Conservation (phyloP, 2,329 filamentous ascomycete species). For the Cytospora piceicola region DNA sequence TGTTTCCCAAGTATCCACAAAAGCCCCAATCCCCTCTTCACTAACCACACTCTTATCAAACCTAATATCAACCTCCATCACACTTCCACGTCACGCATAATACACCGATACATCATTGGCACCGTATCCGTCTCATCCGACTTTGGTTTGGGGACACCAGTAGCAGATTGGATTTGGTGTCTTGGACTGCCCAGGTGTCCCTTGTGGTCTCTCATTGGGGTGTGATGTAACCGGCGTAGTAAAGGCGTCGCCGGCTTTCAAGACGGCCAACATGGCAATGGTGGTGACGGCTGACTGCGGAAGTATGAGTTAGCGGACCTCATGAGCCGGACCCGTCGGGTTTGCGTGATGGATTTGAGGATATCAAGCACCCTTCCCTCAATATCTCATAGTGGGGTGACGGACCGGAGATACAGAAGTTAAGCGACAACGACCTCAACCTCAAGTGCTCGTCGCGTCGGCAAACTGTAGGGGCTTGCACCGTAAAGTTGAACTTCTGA, state of each 20-base stretch:
- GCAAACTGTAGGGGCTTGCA: background rate
- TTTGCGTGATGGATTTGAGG: background rate
- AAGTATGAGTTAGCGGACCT: background rate
- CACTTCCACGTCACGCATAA: background rate
- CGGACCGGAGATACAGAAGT: too few species aligned
- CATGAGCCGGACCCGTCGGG: too few species aligned
- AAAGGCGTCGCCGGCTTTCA: slow-evolving; percentile 25
- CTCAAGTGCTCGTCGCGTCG: background rate
- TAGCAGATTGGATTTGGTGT: background rate
- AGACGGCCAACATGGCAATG: slow-evolving; percentile 28
- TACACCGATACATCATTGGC: background rate
- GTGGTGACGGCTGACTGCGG: slow-evolving; percentile 20
- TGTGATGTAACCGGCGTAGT: slow-evolving; percentile 42
- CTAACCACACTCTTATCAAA: background rate
- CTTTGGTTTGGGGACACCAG: background rate
- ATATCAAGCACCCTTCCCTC: too few species aligned
- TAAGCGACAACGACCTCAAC: background rate
- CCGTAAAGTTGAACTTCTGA: too few species aligned
- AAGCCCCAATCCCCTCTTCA: background rate
- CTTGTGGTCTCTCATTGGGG: background rate
- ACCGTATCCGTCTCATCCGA: background rate
- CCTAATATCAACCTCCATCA: background rate
- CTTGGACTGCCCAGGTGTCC: too few species aligned
- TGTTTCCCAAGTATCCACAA: background rate
- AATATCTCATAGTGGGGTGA: too few species aligned